Percentiles rank a stretch among this genome's conserved stretches.
Conservation (phyloP, 192 early-diverging fungal species). For the Phlyctochytrium arcticum region DNA sequence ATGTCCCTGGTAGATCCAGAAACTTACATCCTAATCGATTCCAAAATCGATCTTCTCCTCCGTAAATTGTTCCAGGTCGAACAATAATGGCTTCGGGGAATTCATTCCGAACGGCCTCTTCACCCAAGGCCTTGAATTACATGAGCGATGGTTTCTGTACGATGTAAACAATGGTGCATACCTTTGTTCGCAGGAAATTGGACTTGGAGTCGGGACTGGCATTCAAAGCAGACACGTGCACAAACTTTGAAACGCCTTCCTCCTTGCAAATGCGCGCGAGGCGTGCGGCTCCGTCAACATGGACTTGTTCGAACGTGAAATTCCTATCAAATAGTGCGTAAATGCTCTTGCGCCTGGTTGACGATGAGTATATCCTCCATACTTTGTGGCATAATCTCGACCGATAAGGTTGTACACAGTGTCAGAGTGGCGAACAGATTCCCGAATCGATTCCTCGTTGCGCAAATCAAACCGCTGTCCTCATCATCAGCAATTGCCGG, state of each 20-base stretch:
- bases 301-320: constrained; percentile 80
- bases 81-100: constrained; percentile 94
- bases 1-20: constrained; percentile 21
- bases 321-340: constrained; percentile 59
- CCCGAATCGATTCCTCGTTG: constrained; percentile 77
- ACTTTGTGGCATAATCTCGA: constrained; percentile 86
- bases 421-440: constrained; percentile 88
- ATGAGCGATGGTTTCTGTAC: background rate
- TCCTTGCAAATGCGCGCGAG: constrained; percentile 78
- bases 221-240: constrained; percentile 87
- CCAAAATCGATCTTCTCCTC: constrained; percentile 89
- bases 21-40: constrained; percentile 74
- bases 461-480: constrained; percentile 79
- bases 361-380: no score
- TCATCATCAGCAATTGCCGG: background rate
- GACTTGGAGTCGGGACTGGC: constrained; percentile 73
- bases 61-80: constrained; percentile 83
- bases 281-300: constrained; percentile 76
- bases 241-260: constrained; percentile 75
- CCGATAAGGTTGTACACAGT: constrained; percentile 94
- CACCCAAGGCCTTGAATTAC: constrained; percentile 72
- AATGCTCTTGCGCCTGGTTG: no score
- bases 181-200: constrained; percentile 80
- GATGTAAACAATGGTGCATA: constrained; percentile 21
- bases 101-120: constrained; percentile 80